Evolutionary conservation across 495 filamentous ascomycete genomes (phyloP).

Genomic region (Aspergillus wentii): DNA sequence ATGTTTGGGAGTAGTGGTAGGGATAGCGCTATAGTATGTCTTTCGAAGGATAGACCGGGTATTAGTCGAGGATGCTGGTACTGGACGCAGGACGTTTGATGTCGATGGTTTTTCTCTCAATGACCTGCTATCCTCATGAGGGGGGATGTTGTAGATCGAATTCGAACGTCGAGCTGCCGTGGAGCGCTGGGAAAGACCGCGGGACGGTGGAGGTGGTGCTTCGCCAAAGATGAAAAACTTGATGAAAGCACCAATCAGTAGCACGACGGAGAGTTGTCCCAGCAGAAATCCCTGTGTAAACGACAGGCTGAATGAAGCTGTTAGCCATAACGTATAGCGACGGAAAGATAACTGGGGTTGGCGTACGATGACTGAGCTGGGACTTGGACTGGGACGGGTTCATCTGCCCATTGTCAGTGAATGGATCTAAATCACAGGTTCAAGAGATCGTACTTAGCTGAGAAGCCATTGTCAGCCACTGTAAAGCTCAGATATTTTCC

Average conservation of each 20-base stretch:
- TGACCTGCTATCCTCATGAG: slow-evolving; percentile 32
- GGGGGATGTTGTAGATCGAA: slow-evolving; percentile 39
- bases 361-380: slow-evolving; percentile 48
- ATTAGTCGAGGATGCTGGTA: slow-evolving; percentile 55
- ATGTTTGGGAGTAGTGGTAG: slow-evolving; percentile 38
- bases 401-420: too few relatives aligned
- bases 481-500: slow-evolving; percentile 17
- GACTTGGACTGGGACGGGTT: slow-evolving; percentile 27
- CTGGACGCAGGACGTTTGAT: slow-evolving; percentile 64
- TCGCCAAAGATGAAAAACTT: slow-evolving; percentile 99
- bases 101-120: slow-evolving; percentile 73
- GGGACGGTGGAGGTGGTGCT: slow-evolving; percentile 73
- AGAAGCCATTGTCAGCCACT: slow-evolving; percentile 33
- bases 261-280: slow-evolving; percentile 85
- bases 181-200: slow-evolving; percentile 67
- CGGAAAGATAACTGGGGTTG: neutral
- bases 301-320: slow-evolving; percentile 53
- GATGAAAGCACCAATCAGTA: slow-evolving; percentile 90
- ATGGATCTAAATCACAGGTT: too few relatives aligned
- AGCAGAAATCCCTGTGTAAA: slow-evolving; percentile 92
- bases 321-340: slow-evolving; percentile 7
- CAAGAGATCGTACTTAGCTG: slow-evolving; percentile 24
- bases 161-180: slow-evolving; percentile 59
- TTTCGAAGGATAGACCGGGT: slow-evolving; percentile 90
- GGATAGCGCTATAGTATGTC: slow-evolving; percentile 91